A percentile compares a stretch with the other conserved stretches of the same genome.
Evolutionary conservation across 2,329 filamentous ascomycete species (phyloP).

Genomic region (Cordyceps fumosorosea): DNA sequence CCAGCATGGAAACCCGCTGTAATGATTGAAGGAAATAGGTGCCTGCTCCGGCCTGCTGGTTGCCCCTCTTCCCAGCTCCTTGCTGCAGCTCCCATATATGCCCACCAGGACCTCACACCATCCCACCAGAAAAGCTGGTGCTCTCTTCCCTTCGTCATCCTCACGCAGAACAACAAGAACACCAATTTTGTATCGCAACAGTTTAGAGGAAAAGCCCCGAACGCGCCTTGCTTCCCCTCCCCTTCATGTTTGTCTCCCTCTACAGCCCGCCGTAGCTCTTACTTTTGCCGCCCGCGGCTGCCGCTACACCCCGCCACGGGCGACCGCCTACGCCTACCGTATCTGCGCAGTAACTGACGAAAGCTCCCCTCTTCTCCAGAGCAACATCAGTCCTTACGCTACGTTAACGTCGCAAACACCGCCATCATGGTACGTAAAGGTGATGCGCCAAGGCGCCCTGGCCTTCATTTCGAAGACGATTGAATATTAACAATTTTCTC

Average conservation of each 20-base stretch:
- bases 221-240: not conserved
- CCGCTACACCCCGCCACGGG: constrained; percentile 6
- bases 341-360: constrained; percentile 11
- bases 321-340: not conserved
- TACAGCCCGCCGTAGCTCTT: not conserved
- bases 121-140: not conserved
- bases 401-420: constrained; percentile 4
- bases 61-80: not conserved
- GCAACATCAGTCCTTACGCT: not conserved
- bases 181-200: not conserved
- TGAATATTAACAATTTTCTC: not conserved
- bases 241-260: not conserved
- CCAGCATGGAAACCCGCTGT: not conserved
- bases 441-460: not conserved
- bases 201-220: not conserved
- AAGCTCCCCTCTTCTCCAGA: constrained; percentile 11
- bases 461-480: not conserved
- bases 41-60: not conserved
- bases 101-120: constrained; percentile 7
- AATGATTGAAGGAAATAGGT: not conserved
- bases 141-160: not conserved
- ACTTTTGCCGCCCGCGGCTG: not conserved
- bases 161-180: not conserved
- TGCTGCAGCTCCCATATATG: not conserved
- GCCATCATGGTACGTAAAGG: constrained; percentile 10